Evolutionary conservation across 2,329 filamentous ascomycete species (phyloP), one percentile per base, ranked within the genome.

Genomic region (Aureobasidium sp.): DNA sequence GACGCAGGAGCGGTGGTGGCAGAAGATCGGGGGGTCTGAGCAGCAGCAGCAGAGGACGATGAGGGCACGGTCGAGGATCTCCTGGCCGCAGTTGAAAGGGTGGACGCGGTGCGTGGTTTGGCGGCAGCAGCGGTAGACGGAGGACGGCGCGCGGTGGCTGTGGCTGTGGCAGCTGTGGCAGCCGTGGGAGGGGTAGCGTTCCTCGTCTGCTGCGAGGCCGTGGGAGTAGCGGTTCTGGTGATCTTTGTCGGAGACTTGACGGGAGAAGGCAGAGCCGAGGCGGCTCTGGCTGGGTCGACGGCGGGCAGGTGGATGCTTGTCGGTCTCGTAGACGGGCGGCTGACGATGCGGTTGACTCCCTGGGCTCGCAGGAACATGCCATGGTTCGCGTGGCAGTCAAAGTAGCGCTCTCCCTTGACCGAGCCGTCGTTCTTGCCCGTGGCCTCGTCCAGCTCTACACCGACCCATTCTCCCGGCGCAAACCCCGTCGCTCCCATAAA

Each of bases 391-490:
- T 76, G 68, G 61, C 91, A 97, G 45, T 90, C 82, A 62, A 95
- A 97, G 67, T 97, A 97, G 17, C 88, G 78, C 65, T 88, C 80
- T 57, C 89, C 90, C 68, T 91, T 81, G 41, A 97, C 88, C 53
- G 86, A 85, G 59, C 91, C 91, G 76, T 97, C 89, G 63, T 97
- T 97, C 74, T 97, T 97, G 27, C 93, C 91, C 17, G 79, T 81
- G 50, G 84, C 76, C 41, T 88, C 85, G 49, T 89, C 83, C 54
- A 97, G 80, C 73, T 95, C 90, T 56, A 97, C 80, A 59, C 91
- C 91, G 55, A 96, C 77, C 89, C 90, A 97, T 57, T 87, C 83
- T 58, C 90, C 91, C 5, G 78, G 74, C 55, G 89, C 83, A 70
- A 97, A 95, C 62, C 80, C 74, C 32, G 91, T 89, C 53, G 79